Base-by-base conservation (phyloP, 2,329 filamentous ascomycete species). In the Claviceps lovelessii region DNA sequence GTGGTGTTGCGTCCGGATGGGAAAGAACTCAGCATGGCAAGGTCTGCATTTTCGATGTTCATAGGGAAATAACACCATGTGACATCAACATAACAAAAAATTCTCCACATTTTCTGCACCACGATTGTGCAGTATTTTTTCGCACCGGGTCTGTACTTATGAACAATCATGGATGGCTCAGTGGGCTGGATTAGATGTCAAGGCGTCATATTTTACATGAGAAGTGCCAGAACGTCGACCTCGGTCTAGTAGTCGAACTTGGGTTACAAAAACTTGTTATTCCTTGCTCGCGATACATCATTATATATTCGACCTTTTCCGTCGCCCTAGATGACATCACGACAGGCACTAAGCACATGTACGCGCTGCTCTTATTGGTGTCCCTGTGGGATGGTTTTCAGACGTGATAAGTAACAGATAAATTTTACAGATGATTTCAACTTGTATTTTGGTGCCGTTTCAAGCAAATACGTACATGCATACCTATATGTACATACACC, bases 1-100 rank as follows among this genome's bases (percentile, higher is more conserved):
- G 68, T 64, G 69, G 68, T 71, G 67, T 69, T 72, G 64, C 63
- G 67, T 69, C 67, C 63, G 69, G 69, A 68, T 68, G 69, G 69
- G 67, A 70, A 70, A 69, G 67, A 70, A 67, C 64, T 70, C 64
- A 69, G 68, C 69, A 71, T 70, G 65, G 66, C 66, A 70, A 67
- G 66, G 67, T 67, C 68, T 70, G 67, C 67, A 67, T 66, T 70
- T 70, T 66, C 65, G 65, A 69, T 69, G 67, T 69, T 64, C 60
- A 69, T 70, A 70, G 66, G 66, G 65, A 63, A 66, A 68, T 68
- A 62, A 68, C 60, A 68, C 63, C 60, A 63, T 64, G 63, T 68
- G 68, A 65, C 67, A 68, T 68, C 62, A 58, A 60, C 54, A 55
- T 41, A 53, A 46, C 51, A 46, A 46, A 11, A 23, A 19, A 13